Evolutionary conservation across 352 stramenopile species (phyloP).

Genomic region (Phytophthora hybrid): DNA sequence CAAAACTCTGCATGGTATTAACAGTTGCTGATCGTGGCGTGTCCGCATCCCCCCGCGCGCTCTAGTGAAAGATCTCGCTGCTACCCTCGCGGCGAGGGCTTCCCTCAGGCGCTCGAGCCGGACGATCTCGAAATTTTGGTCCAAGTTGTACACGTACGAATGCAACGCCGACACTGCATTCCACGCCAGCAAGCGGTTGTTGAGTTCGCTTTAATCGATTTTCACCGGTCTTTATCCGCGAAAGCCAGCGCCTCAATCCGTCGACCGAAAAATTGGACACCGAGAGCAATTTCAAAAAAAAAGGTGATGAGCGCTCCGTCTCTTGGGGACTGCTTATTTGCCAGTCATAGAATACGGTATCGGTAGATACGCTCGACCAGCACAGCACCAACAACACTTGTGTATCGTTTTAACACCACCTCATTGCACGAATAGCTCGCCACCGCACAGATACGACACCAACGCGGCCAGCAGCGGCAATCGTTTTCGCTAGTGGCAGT

Average conservation of each 20-base stretch:
- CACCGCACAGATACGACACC: slow-evolving; percentile 2
- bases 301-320: slow-evolving; percentile 36
- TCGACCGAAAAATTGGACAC: slow-evolving; percentile 8
- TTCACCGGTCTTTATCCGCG: slow-evolving; percentile 16
- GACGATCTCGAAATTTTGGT: slow-evolving; percentile 33
- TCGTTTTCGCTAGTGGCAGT: slow-evolving; percentile 27
- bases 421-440: slow-evolving; percentile 38
- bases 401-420: slow-evolving; percentile 26
- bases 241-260: slow-evolving; percentile 18
- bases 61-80: neutral
- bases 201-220: slow-evolving; percentile 31
- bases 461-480: no score
- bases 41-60: neutral
- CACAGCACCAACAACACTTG: slow-evolving; percentile 16
- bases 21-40: slow-evolving; percentile 24
- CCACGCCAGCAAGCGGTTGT: no score
- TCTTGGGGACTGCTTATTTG: slow-evolving; percentile 30
- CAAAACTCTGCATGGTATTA: neutral
- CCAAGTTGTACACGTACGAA: slow-evolving; percentile 1
- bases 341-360: slow-evolving; percentile 26
- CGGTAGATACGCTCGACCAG: slow-evolving; percentile 6
- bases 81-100: no score
- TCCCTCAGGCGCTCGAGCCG: slow-evolving; percentile 14
- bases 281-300: no score
- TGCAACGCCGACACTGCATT: no score